A percentile compares a stretch with the other conserved stretches of the same genome.
Conservation (phyloP, 257 asterid genomes). For the Nicotiana undulata region DNA sequence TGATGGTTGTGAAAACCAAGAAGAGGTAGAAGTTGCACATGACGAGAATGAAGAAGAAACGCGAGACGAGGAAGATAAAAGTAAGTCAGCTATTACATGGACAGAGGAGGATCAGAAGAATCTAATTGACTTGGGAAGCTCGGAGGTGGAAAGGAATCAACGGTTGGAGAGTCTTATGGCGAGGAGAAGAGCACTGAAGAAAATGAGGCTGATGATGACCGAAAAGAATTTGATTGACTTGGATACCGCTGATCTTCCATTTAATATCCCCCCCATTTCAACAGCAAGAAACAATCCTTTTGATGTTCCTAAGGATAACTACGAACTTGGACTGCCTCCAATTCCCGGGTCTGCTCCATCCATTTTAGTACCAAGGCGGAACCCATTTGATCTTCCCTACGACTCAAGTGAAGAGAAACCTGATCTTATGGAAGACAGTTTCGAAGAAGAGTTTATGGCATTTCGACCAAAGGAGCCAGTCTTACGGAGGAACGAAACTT, state of each 20-base stretch:
- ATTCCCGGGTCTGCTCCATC: constrained; percentile 97
- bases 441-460: constrained; percentile 50
- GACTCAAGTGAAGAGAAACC: constrained; percentile 85
- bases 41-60: constrained; percentile 56
- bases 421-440: constrained; percentile 59
- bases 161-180: constrained; percentile 77
- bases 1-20: constrained; percentile 47
- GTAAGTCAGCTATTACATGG: constrained; percentile 60
- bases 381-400: constrained; percentile 86
- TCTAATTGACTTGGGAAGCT: constrained; percentile 84
- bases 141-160: constrained; percentile 81
- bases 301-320: constrained; percentile 42
- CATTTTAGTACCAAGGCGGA: constrained; percentile 51
- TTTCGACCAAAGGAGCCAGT: constrained; percentile 44
- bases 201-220: constrained; percentile 33
- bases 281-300: constrained; percentile 71
- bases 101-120: constrained; percentile 93
- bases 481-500: constrained; percentile 69
- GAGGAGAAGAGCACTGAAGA: constrained; percentile 77
- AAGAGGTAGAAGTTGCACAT: constrained; percentile 38
- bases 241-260: constrained; percentile 62
- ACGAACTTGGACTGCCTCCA: constrained; percentile 56
- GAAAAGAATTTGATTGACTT: constrained; percentile 75
- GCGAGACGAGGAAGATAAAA: constrained; percentile 40
- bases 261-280: constrained; percentile 50